Conservation (phyloP, 108 stramenopile species). For the Skeletonema menzelii region DNA sequence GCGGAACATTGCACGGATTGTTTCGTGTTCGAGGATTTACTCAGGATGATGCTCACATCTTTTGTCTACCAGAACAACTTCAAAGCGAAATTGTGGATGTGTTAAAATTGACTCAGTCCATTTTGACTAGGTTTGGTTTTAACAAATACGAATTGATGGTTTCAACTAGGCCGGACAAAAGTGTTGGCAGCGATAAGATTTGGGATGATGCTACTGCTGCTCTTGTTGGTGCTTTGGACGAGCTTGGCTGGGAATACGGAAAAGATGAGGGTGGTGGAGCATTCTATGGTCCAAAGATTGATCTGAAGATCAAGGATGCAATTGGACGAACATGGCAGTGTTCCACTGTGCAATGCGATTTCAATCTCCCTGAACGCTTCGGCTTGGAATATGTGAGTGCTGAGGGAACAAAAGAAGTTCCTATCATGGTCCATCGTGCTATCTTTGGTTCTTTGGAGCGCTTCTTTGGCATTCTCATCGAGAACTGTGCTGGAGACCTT, state of each 20-base stretch:
- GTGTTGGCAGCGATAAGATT: constrained; percentile 93
- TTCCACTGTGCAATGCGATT: constrained; percentile 98
- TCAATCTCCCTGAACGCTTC: constrained; percentile 98
- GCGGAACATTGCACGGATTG: constrained; percentile 95
- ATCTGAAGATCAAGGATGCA: constrained; percentile 97
- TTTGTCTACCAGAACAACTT: constrained; percentile 95
- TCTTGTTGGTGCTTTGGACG: constrained; percentile 83
- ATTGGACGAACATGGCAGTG: constrained; percentile 98
- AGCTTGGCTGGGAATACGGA: constrained; percentile 92
- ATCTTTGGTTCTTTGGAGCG: constrained; percentile 98
- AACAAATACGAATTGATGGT: constrained; percentile 95
- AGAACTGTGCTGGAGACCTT: constrained; percentile 94
- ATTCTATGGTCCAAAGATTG: constrained; percentile 99
- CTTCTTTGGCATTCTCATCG: constrained; percentile 97
- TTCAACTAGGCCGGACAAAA: constrained; percentile 93
- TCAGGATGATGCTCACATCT: constrained; percentile 99
- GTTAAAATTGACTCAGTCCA: constrained; percentile 85
- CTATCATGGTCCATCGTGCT: constrained; percentile 96
- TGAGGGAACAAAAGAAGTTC: constrained; percentile 78
- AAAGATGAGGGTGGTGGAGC: constrained; percentile 98
- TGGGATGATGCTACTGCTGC: constrained; percentile 92
- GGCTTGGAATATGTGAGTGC: constrained; percentile 86
- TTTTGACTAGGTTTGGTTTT: constrained; percentile 94
- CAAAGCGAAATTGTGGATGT: constrained; percentile 94
- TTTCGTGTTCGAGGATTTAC: constrained; percentile 98